Conservation (phyloP, 75 land plant species). For the Ceratopteris richardii region DNA sequence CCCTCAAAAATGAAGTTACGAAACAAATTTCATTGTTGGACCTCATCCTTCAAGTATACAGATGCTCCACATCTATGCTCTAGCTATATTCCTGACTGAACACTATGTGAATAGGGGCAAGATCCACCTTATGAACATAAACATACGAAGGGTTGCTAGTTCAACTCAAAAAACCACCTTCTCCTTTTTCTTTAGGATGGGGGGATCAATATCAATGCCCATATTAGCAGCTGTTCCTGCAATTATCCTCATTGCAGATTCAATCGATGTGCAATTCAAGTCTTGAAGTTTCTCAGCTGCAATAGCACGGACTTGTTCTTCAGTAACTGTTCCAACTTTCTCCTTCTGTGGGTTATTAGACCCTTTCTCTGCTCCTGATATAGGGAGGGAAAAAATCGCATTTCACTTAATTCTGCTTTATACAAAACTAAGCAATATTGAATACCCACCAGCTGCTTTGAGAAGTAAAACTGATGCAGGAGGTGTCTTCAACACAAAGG, state of each 20-base stretch:
- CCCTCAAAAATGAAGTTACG: too few relatives aligned
- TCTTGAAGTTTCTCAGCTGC: constrained; percentile 88
- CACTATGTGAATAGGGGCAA: too few relatives aligned
- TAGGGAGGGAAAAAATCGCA: not conserved
- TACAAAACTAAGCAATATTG: not conserved
- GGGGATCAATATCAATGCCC: constrained; percentile 95
- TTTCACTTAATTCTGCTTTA: not conserved
- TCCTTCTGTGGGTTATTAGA: constrained; percentile 61
- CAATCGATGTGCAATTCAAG: constrained; percentile 77
- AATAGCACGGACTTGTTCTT: constrained; percentile 66
- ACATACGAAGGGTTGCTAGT: too few relatives aligned
- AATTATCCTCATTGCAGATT: constrained; percentile 87
- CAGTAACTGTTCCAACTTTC: constrained; percentile 85
- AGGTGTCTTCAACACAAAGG: constrained; percentile 91
- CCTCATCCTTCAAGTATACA: too few relatives aligned
- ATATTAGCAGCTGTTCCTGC: constrained; percentile 95
- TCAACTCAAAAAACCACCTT: not conserved
- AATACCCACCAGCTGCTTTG: constrained; percentile 76
- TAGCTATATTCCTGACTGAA: too few relatives aligned
- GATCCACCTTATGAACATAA: too few relatives aligned
- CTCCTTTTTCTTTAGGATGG: constrained; percentile 42
- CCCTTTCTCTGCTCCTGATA: constrained; percentile 73
- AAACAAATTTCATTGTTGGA: too few relatives aligned
- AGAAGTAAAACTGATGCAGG: constrained; percentile 93
- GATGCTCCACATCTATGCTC: too few relatives aligned